Percentiles rank a stretch among this genome's conserved stretches.
Evolutionary conservation across 805 yeast genomes (phyloP).

Genomic region (Komagataella populi): DNA sequence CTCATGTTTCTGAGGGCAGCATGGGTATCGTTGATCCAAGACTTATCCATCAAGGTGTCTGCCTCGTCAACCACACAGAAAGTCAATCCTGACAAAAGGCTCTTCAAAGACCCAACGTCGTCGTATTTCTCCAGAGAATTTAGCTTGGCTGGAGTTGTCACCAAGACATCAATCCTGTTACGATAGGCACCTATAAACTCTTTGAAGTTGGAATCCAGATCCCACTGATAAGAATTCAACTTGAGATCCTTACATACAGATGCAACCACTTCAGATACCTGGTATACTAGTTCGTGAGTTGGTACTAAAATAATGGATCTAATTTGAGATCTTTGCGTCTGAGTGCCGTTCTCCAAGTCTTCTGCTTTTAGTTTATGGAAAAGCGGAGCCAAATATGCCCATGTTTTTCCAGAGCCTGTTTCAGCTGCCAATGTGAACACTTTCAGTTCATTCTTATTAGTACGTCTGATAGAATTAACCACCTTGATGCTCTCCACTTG

Average conservation of each 20-base stretch:
- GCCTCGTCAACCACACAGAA: constrained; percentile 85
- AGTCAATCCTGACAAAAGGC: constrained; percentile 29
- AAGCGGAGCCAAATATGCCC: constrained; percentile 77
- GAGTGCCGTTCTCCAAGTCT: constrained; percentile 27
- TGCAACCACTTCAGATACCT: constrained; percentile 39
- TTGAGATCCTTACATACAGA: constrained; percentile 21
- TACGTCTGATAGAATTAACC: constrained; percentile 26
- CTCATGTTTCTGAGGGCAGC: constrained; percentile 32
- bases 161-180: constrained; percentile 57
- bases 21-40: constrained; percentile 59
- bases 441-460: constrained; percentile 24
- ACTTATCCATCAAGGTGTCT: constrained; percentile 76
- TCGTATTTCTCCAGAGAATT: constrained; percentile 16
- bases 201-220: constrained; percentile 39
- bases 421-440: constrained; percentile 84
- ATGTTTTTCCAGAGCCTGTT: constrained; percentile 93
- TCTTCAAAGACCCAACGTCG: constrained; percentile 17
- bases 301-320: constrained; percentile 75
- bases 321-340: constrained; percentile 28
- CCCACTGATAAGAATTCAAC: constrained; percentile 45
- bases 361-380: constrained; percentile 54
- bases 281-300: constrained; percentile 78
- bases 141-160: constrained; percentile 78
- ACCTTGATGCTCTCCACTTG: constrained; percentile 65
- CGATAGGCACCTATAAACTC: constrained; percentile 33